A percentile compares a stretch with the other conserved stretches of the same genome.
Evolutionary conservation across 306 rosid species (phyloP).

Genomic region (Cyclanthera cordifolia): DNA sequence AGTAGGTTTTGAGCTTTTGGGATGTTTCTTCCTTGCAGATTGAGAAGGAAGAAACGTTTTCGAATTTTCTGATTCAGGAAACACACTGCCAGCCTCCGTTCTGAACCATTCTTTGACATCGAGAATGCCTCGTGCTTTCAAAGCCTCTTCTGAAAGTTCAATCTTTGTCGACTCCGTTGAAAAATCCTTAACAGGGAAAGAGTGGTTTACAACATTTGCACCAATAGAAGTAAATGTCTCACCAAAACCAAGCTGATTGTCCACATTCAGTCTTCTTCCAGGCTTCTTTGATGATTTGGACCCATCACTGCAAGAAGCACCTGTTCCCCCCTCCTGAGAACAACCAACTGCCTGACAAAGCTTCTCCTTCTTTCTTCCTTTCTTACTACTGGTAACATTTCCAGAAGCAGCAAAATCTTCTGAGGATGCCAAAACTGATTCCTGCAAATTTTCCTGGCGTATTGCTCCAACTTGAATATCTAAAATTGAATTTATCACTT

Average conservation of each 20-base stretch:
- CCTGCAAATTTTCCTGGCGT: conserved; percentile 31
- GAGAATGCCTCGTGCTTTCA: conserved; percentile 20
- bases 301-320: conserved; percentile 24
- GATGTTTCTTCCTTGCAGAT: conserved; percentile 44
- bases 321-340: conserved; percentile 4
- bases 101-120: conserved; percentile 27
- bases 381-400: conserved; percentile 18
- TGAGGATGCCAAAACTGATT: conserved; percentile 33
- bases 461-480: conserved; percentile 49
- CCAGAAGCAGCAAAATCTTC: conserved; percentile 36
- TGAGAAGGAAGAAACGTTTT: conserved; percentile 27
- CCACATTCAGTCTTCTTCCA: conserved; percentile 21
- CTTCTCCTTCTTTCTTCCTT: conserved; percentile 48
- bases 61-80: conserved; percentile 28
- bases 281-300: conserved; percentile 42
- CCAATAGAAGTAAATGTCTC: conserved; percentile 28
- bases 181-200: conserved; percentile 26
- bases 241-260: conserved; percentile 27
- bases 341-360: neutral
- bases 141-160: conserved; percentile 22
- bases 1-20: conserved; percentile 29
- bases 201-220: conserved; percentile 34
- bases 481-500: conserved; percentile 65
- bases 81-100: conserved; percentile 23
- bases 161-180: conserved; percentile 31